Evolutionary conservation across 108 stramenopile species (phyloP).

Genomic region (Schizochytrium sp.): DNA sequence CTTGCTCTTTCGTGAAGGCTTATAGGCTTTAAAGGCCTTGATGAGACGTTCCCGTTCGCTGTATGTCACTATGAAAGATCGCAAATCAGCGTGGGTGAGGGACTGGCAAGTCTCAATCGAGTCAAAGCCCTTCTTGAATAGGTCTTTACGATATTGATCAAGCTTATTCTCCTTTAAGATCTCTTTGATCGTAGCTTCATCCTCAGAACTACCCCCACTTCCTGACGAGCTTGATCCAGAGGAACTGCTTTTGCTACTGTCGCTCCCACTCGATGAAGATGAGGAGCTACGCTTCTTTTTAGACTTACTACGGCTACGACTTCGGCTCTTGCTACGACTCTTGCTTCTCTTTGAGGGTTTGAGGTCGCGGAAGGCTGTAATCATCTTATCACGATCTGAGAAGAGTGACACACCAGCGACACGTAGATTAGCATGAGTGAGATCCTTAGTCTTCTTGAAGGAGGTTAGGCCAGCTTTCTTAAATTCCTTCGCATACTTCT

Average conservation of each 20-base stretch:
- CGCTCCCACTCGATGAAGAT: background rate
- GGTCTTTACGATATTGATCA: background rate
- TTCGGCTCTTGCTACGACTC: conserved; percentile 46
- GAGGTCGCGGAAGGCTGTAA: background rate
- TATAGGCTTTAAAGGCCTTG: background rate
- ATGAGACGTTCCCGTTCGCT: background rate
- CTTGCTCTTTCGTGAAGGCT: background rate
- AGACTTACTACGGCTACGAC: background rate
- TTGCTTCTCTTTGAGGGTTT: background rate
- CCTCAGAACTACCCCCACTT: background rate
- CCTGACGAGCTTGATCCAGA: background rate
- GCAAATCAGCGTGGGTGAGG: background rate
- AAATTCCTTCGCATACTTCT: conserved; percentile 7
- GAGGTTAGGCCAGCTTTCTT: background rate
- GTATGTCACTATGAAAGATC: background rate
- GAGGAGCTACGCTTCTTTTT: background rate
- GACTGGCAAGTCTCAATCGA: background rate
- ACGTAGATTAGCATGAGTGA: background rate
- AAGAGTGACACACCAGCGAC: background rate
- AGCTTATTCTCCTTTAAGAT: background rate
- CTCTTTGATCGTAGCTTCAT: background rate
- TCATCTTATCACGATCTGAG: background rate
- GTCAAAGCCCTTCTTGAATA: background rate
- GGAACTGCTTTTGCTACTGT: conserved; percentile 29
- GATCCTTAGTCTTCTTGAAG: background rate